Evolutionary conservation across 1,284 basidiomycete genomes (phyloP).

Genomic region (Pyrrhoderma lamaoense): DNA sequence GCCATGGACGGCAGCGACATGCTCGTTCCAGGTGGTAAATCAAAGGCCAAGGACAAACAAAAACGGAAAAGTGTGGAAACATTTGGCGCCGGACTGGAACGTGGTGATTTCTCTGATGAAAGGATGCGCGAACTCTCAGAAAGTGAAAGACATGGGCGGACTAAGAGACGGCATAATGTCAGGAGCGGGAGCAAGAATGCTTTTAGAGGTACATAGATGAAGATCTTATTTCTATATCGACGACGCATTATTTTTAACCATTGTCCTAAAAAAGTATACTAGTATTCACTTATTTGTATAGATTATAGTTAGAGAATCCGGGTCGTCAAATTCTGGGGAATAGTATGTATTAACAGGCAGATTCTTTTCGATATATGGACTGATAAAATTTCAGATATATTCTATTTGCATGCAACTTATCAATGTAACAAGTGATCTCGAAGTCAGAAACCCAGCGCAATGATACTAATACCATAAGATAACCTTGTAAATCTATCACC

Average conservation of each 20-base stretch:
- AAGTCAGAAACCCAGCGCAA: no score
- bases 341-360: no score
- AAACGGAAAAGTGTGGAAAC: conserved; percentile 56
- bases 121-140: conserved; percentile 64
- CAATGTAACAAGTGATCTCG: no score
- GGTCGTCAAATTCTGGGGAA: background rate
- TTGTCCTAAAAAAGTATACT: background rate
- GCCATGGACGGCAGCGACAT: conserved; percentile 29
- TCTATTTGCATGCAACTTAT: no score
- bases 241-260: no score
- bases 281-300: background rate
- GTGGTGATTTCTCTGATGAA: conserved; percentile 54
- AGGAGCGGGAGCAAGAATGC: conserved; percentile 84
- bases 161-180: conserved; percentile 60
- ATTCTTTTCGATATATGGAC: no score
- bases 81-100: conserved; percentile 84
- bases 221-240: background rate
- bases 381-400: no score
- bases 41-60: conserved; percentile 30
- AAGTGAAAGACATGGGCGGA: conserved; percentile 60
- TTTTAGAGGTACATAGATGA: conserved; percentile 38
- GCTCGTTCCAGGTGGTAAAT: conserved; percentile 26
- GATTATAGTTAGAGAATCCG: background rate
- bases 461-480: no score
- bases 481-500: background rate